Base-by-base conservation (phyloP, 208 protist genomes). In the Trypanosoma melophagium region DNA sequence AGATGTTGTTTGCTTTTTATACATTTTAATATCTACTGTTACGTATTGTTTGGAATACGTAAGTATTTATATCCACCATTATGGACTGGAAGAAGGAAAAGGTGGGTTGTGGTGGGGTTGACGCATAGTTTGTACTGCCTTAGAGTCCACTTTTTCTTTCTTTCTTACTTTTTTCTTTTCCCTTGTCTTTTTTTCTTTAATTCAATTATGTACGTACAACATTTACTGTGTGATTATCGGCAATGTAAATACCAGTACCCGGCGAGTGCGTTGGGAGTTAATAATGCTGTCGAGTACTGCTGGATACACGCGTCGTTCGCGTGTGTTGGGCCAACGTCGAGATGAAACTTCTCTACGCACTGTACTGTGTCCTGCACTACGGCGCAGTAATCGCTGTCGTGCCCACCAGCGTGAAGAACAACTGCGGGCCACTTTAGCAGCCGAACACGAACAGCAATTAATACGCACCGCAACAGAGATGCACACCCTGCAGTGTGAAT, bases 261-360 rank as follows among this genome's bases (percentile, higher is more conserved):
- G 28, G 28, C 28, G 28, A 35, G 28, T 35, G 28, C 1, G 28
- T 35, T 35, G 28, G 28, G 28, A 35, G 28, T 25, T 40, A 12
- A 22, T 17, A 13, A 95, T 95, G 89, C 52, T 95, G 17, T 92
- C 86, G 51, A 84, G 81, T 66, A 89, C 84, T 0, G 61, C 56
- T 14, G 86, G 86, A 17, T 76, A 82, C 53, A 24, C 62, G 16
- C 50, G 59, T 40, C 75, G 63, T 69, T 85, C 79, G 0, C 69
- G 54, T 19, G 58, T 76, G 13, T 71, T 88, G 56, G 77, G 79
- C 14, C 64, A 24, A 24, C 81, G 64, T 52, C 62, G 62, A 3
- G 81, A 85, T 51, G 76, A 71, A 10, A 51, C 77, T 12, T 75
- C 79, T 0, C 54, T 71, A 50, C 76, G 86, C 28, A 24, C 64